These are phyloP conservation scores for Zoysia matrella DNA, from an alignment of 202 grass and related monocot genomes.

Conservation along the genomic window DNA sequence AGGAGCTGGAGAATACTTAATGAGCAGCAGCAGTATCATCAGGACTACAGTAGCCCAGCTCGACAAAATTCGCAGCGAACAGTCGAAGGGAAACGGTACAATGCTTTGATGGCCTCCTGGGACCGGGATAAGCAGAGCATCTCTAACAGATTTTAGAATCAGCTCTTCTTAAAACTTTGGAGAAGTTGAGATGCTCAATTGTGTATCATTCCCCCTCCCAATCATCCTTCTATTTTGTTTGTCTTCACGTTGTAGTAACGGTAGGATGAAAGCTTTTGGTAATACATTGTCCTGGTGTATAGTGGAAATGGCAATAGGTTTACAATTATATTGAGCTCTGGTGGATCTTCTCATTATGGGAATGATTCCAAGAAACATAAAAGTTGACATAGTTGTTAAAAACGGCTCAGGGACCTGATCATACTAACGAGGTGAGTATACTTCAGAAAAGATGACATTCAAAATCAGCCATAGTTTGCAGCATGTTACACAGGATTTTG, in stretches of 20 bases:
- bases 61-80: slow-evolving; percentile 51
- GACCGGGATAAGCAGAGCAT: slow-evolving; percentile 56
- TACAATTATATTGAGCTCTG: slow-evolving; percentile 59
- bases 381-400: not conserved
- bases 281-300: slow-evolving; percentile 48
- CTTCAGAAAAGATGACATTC: not conserved
- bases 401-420: not conserved
- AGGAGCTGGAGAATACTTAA: slow-evolving; percentile 72
- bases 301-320: slow-evolving; percentile 67
- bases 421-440: not conserved
- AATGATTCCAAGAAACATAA: slow-evolving; percentile 28
- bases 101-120: slow-evolving; percentile 66
- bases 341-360: slow-evolving; percentile 41
- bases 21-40: slow-evolving; percentile 49
- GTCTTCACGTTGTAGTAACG: slow-evolving; percentile 19
- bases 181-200: slow-evolving; percentile 26
- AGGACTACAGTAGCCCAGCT: slow-evolving; percentile 48
- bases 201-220: slow-evolving; percentile 53
- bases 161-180: slow-evolving; percentile 4
- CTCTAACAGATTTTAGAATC: slow-evolving; percentile 35
- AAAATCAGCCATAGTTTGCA: slow-evolving; percentile 10
- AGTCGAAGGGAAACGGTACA: slow-evolving; percentile 60
- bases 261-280: slow-evolving; percentile 49
- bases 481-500: not conserved
- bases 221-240: not conserved